Conservation (phyloP, 345 rosid genomes). For the Schrenkiella parvula region DNA sequence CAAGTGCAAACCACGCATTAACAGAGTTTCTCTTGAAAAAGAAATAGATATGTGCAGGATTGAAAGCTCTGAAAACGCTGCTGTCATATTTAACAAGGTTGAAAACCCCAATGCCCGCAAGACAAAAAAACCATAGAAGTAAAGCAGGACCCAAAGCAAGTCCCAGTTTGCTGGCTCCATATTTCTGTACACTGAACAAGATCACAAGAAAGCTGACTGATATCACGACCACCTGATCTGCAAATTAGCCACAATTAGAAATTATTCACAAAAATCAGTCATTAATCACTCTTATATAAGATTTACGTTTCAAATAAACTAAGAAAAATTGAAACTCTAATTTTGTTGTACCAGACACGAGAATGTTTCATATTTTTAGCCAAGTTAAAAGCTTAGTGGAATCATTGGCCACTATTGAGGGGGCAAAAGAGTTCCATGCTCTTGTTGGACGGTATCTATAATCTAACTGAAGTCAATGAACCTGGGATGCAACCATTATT, state of each 20-base stretch:
- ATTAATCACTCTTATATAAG: background rate
- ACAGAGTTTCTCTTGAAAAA: conserved; percentile 84
- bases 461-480: background rate
- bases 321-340: background rate
- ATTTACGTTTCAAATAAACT: background rate
- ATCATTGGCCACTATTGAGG: background rate
- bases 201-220: conserved; percentile 88
- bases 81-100: conserved; percentile 74
- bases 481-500: conserved; percentile 7
- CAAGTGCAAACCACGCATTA: conserved; percentile 92
- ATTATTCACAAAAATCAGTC: conserved; percentile 7
- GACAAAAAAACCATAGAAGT: conserved; percentile 91
- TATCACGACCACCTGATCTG: conserved; percentile 89
- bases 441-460: background rate
- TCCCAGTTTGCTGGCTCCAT: conserved; percentile 97
- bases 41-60: conserved; percentile 79
- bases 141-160: conserved; percentile 91
- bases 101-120: conserved; percentile 82
- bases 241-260: conserved; percentile 35
- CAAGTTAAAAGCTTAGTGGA: background rate
- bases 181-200: conserved; percentile 95
- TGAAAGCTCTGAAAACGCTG: conserved; percentile 83
- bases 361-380: background rate
- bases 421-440: background rate
- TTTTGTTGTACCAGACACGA: background rate